A percentile compares a stretch with the other conserved stretches of the same genome.
phyloP scores from a whole-genome alignment of 129 eudicot genomes.

The Helichrysum umbraculigerum region DNA sequence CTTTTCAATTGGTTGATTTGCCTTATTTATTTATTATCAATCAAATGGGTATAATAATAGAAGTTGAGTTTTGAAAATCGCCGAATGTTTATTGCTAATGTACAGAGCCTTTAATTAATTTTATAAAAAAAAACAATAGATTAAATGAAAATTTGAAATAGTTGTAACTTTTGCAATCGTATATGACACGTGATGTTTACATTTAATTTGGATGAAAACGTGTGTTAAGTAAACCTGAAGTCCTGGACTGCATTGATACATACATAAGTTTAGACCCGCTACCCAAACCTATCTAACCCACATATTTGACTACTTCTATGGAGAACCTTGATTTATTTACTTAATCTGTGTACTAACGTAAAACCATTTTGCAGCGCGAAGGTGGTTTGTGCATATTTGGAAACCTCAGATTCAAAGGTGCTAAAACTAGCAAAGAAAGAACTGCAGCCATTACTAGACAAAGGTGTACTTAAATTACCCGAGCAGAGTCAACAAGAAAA shows the following conservation, averaged over 20 bases:
- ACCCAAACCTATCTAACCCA: not conserved
- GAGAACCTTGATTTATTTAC: slow-evolving; percentile 8
- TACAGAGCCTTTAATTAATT: not conserved
- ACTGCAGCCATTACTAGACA: slow-evolving; percentile 66
- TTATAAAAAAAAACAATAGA: not conserved
- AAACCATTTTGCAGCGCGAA: slow-evolving; percentile 51
- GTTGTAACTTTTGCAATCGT: not conserved
- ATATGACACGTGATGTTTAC: not conserved
- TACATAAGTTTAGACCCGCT: not conserved
- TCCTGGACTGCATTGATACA: not conserved
- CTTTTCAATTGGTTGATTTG: not conserved
- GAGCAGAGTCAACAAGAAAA: slow-evolving; percentile 36
- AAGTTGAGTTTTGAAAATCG: not conserved
- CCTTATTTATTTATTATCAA: not conserved
- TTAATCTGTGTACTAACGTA: not conserved
- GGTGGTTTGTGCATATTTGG: slow-evolving; percentile 71
- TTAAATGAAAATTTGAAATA: not conserved
- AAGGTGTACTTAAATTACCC: slow-evolving; percentile 58
- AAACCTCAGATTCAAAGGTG: slow-evolving; percentile 54
- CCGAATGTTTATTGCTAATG: not conserved
- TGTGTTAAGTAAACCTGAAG: not conserved
- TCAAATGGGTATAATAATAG: too few relatives aligned
- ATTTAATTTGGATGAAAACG: not conserved
- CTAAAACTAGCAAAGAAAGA: slow-evolving; percentile 60
- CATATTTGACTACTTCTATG: not conserved